phyloP scores from a whole-genome alignment of 257 asterid species.

The Nicotiana tabacum region DNA sequence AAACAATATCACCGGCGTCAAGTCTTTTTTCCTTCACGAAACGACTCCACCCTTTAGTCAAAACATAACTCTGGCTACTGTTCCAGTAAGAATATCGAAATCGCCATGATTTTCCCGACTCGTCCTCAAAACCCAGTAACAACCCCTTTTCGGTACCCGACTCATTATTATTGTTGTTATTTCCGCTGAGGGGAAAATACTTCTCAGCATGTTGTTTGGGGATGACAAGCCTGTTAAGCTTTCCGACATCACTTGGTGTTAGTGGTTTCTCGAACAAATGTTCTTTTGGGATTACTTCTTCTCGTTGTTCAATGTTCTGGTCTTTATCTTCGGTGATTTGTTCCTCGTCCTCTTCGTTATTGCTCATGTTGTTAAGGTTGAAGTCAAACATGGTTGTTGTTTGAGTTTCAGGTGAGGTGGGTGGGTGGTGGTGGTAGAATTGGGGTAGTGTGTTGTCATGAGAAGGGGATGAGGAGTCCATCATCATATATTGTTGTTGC shows the following conservation, averaged over 20 bases:
- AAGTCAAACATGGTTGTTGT: slow-evolving; percentile 21
- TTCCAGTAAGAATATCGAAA: slow-evolving; percentile 92
- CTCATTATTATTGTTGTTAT: slow-evolving; percentile 5
- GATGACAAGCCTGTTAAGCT: slow-evolving; percentile 88
- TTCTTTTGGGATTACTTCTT: slow-evolving; percentile 31
- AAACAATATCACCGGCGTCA: slow-evolving; percentile 78
- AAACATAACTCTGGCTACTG: slow-evolving; percentile 91
- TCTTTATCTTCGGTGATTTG: not conserved
- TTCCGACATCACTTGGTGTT: slow-evolving; percentile 96
- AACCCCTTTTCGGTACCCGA: slow-evolving; percentile 52
- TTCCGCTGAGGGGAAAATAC: slow-evolving; percentile 59
- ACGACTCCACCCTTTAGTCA: slow-evolving; percentile 96
- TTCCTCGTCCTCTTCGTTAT: slow-evolving; percentile 23
- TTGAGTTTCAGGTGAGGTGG: not conserved
- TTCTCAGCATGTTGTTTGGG: slow-evolving; percentile 95
- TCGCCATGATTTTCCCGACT: slow-evolving; percentile 69
- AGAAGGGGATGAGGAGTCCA: slow-evolving; percentile 35
- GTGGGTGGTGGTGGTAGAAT: slow-evolving; percentile 9
- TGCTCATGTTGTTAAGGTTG: slow-evolving; percentile 57
- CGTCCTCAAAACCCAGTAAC: slow-evolving; percentile 73
- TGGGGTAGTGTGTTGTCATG: no score
- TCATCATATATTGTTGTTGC: slow-evolving; percentile 12
- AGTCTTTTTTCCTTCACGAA: slow-evolving; percentile 84
- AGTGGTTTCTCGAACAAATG: slow-evolving; percentile 77
- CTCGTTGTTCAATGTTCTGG: not conserved